Base-by-base conservation (phyloP, 306 rosid genomes). In the Cucumis hystrix region DNA sequence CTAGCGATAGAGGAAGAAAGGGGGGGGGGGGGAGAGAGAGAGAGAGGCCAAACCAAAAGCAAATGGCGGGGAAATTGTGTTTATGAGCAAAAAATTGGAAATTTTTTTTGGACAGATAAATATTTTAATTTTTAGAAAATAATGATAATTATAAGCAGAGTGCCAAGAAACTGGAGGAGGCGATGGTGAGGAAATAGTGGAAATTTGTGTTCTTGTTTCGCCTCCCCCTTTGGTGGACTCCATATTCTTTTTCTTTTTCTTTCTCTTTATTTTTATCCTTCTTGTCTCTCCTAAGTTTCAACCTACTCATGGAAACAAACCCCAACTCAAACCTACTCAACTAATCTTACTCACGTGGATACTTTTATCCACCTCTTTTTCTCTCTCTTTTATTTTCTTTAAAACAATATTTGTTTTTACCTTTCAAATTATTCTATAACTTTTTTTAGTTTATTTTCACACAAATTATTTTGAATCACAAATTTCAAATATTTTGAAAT, bases 1-100 rank as follows among this genome's bases (percentile, higher is more conserved):
- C 64, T 76, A 28, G 75, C 21, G 79, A 76, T 40, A 17, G 49
- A 12, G 78, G 21, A 39, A 75, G 78, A 45, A 82, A 52, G 75
- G 85, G 65, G 81, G 59, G 83, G 86, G 62, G 70, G 40, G 16
- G 9, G 3, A 28, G 30, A 28, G 30, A 28, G 10, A 9, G 49
- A 43, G 82, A 72, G 66, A 91, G 14, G 16, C 54, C 37, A 33
- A 33, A 33, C 37, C 37, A 33, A 47, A 52, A 68, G 82, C 86
- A 85, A 88, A 82, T 94, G 98, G 98, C 98, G 98, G 97, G 98
- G 94, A 87, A 90, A 84, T 78, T 76, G 81, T 51, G 85, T 9
- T 28, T 55, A 69, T 59, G 79, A 81, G 81, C 76, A 67, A 78
- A 78, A 78, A 86, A 63, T 81, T 75, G 18, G 25, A 45, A 11